Evolutionary conservation across 331 rosid species (phyloP).

Genomic region (Malus hybrid): DNA sequence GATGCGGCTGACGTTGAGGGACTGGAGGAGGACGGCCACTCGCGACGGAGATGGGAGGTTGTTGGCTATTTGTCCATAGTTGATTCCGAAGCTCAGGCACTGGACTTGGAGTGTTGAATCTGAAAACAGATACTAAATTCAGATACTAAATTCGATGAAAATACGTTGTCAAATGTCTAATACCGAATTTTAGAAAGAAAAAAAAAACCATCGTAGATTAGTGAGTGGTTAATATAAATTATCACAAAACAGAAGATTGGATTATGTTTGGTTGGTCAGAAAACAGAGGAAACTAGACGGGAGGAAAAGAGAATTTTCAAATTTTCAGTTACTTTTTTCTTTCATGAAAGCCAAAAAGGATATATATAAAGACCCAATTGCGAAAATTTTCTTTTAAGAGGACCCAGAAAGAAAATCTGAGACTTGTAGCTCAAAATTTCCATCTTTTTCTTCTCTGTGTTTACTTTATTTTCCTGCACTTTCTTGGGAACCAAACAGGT

Average conservation of each 20-base stretch:
- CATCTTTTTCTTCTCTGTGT: neutral
- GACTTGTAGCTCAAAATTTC: neutral
- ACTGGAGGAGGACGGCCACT: constrained; percentile 53
- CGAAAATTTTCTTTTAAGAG: neutral
- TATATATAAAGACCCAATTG: neutral
- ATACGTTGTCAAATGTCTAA: no score
- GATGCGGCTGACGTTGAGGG: constrained; percentile 63
- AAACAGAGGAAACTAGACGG: constrained; percentile 6
- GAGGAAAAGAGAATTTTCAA: neutral
- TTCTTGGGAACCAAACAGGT: constrained; percentile 14
- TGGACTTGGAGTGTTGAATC: constrained; percentile 31
- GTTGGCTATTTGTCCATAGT: constrained; percentile 87
- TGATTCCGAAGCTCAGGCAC: constrained; percentile 59
- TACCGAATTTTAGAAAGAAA: no score
- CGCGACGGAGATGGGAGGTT: constrained; percentile 74
- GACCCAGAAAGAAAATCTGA: neutral
- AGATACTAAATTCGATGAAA: neutral
- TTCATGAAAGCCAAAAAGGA: constrained; percentile 1
- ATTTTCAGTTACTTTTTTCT: neutral
- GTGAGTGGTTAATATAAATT: neutral
- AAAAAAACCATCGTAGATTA: neutral
- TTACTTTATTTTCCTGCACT: neutral
- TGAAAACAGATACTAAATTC: constrained; percentile 20
- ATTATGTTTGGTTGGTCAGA: neutral
- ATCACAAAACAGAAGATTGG: neutral